Evolutionary conservation across 805 yeast genomes (phyloP).

Genomic region (Torulaspora quercuum): DNA sequence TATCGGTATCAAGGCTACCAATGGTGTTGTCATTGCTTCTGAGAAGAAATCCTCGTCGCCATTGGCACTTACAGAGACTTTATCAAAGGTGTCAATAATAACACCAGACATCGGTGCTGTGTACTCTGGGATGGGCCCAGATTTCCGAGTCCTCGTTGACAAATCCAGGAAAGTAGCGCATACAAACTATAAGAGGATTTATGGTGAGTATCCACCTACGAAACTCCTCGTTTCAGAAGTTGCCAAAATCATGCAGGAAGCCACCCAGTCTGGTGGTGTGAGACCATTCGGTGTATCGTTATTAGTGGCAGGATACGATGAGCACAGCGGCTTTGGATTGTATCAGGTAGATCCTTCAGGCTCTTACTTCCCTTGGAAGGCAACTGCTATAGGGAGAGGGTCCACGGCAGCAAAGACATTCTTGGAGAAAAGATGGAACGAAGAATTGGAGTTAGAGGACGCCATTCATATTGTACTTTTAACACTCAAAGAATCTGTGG

Average conservation of each 20-base stretch:
- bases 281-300: conserved; percentile 98
- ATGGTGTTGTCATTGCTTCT: conserved; percentile 95
- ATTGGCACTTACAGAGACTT: conserved; percentile 67
- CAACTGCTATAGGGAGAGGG: conserved; percentile 97
- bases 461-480: conserved; percentile 94
- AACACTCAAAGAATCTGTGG: conserved; percentile 93
- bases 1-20: conserved; percentile 88
- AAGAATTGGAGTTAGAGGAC: conserved; percentile 93
- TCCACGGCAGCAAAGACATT: conserved; percentile 96
- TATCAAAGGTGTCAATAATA: conserved; percentile 72
- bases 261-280: conserved; percentile 98
- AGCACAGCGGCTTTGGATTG: conserved; percentile 64
- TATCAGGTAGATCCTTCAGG: conserved; percentile 99
- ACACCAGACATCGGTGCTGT: conserved; percentile 97
- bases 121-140: conserved; percentile 99
- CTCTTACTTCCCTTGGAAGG: conserved; percentile 98
- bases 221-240: conserved; percentile 89
- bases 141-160: conserved; percentile 90
- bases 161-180: conserved; percentile 92
- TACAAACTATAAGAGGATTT: conserved; percentile 85
- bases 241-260: conserved; percentile 96
- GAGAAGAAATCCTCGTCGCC: conserved; percentile 85
- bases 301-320: conserved; percentile 91
- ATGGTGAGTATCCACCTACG: conserved; percentile 97
- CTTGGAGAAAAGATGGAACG: conserved; percentile 97